Evolutionary conservation across 2,329 filamentous ascomycete genomes (phyloP), one percentile per base, ranked within the genome.

Genomic region (Cytospora leucostoma): DNA sequence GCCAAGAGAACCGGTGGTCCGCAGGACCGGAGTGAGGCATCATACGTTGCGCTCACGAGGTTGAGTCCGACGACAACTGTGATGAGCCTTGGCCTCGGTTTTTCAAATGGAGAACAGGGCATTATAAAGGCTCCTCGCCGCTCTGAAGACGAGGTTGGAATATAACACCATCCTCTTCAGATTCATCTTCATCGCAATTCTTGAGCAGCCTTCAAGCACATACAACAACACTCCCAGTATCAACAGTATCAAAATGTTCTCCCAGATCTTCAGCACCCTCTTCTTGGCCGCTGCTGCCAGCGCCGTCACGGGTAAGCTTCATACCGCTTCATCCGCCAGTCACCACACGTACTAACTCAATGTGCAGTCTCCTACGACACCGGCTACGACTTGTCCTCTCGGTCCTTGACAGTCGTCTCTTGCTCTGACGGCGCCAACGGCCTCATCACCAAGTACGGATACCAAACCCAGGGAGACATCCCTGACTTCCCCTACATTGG

Each of bases 391-490:
- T 78, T 88, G 67, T 73, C 73, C 53, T 68, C 68, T 65, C 82
- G 86, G 63, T 79, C 83, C 52, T 74, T 93, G 61, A 79, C 76
- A 38, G 74, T 71, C 6, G 81, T 92, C 52, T 74, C 87, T 66
- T 92, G 89, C 83, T 89, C 85, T 37, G 85, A 91, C 71, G 89
- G 89, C 61, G 54, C 66, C 66, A 88, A 91, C 75, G 89, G 89
- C 63, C 81, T 92, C 66, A 84, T 84, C 67, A 86, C 82, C 69
- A 82, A 79, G 70, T 85, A 84, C 76, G 80, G 80, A 69, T 90
- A 84, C 84, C 71, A 76, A 59, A 85, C 76, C 0, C 83, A 86
- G 74, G 79, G 79, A 59, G 70, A 79, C 35, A 73, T 86, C 68
- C 77, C 79, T 17, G 67, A 68, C 40, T 87, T 84, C 76, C 81